phyloP scores from a whole-genome alignment of 1,284 basidiomycete species.

The Irpex lacteus region DNA sequence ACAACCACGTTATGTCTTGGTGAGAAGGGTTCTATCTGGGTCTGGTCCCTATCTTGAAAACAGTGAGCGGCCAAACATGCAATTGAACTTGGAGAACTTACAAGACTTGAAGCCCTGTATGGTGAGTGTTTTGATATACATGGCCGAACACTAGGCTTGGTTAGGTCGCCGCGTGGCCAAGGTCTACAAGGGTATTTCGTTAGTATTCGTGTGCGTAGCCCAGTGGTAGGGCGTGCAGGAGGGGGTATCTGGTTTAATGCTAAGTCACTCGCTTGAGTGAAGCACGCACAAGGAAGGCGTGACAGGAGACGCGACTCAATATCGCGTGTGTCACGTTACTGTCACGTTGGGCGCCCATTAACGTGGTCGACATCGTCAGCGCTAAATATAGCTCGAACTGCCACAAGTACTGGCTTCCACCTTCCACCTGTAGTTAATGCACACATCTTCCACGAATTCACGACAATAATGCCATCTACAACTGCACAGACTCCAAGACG shows the following conservation, averaged over 20 bases:
- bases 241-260: neutral
- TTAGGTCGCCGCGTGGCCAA: neutral
- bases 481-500: slow-evolving; percentile 26
- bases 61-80: neutral
- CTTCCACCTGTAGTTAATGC: neutral
- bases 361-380: neutral
- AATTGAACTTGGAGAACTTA: slow-evolving; percentile 29
- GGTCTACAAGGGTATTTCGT: neutral
- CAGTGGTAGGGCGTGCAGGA: neutral
- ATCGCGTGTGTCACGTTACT: slow-evolving; percentile 10
- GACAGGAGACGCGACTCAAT: slow-evolving; percentile 10
- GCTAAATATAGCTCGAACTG: too few species aligned
- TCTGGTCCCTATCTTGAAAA: slow-evolving; percentile 70
- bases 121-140: slow-evolving; percentile 91
- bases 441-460: neutral
- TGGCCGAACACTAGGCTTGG: slow-evolving; percentile 23
- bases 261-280: neutral
- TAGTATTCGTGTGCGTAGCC: too few species aligned
- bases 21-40: slow-evolving; percentile 80
- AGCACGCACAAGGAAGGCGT: neutral
- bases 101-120: slow-evolving; percentile 99
- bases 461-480: slow-evolving; percentile 13
- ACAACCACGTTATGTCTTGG: slow-evolving; percentile 92
- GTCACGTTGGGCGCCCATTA: neutral
- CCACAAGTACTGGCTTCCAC: neutral